Conservation (phyloP, 2,329 filamentous ascomycete species). For the Hypoxylon sp. region DNA sequence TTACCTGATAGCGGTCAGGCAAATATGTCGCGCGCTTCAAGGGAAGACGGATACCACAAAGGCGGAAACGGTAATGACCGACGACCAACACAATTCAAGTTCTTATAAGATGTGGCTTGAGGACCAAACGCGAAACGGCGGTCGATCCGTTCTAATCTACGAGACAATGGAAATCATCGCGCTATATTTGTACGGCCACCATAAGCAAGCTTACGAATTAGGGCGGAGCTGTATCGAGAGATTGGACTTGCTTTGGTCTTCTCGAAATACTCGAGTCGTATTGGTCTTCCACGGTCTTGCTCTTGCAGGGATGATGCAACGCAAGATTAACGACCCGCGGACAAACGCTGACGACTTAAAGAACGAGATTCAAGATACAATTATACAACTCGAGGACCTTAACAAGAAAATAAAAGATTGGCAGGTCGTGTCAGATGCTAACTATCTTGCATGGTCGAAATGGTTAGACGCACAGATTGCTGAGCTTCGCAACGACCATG, state of each 20-base stretch:
- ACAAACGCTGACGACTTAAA: constrained; percentile 61
- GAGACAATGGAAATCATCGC: constrained; percentile 76
- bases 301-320: constrained; percentile 67
- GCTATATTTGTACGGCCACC: constrained; percentile 75
- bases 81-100: constrained; percentile 74
- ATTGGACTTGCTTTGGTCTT: constrained; percentile 70
- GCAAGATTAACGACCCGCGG: constrained; percentile 65
- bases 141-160: constrained; percentile 77
- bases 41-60: constrained; percentile 75
- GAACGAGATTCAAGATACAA: constrained; percentile 62
- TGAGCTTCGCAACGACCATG: constrained; percentile 72
- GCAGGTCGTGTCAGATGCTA: constrained; percentile 75
- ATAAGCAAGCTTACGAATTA: constrained; percentile 70
- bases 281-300: constrained; percentile 74
- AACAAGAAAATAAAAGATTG: constrained; percentile 75
- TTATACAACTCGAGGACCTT: constrained; percentile 68
- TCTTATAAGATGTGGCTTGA: constrained; percentile 73
- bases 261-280: constrained; percentile 70
- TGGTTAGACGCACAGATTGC: constrained; percentile 78
- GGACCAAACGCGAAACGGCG: constrained; percentile 69
- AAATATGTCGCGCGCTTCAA: constrained; percentile 78
- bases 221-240: constrained; percentile 66
- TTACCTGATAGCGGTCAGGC: constrained; percentile 75
- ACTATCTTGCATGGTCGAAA: constrained; percentile 79
- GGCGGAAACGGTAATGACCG: constrained; percentile 73